Evolutionary conservation across 129 eudicot species (phyloP).

Genomic region (Scalesia atractyloides): DNA sequence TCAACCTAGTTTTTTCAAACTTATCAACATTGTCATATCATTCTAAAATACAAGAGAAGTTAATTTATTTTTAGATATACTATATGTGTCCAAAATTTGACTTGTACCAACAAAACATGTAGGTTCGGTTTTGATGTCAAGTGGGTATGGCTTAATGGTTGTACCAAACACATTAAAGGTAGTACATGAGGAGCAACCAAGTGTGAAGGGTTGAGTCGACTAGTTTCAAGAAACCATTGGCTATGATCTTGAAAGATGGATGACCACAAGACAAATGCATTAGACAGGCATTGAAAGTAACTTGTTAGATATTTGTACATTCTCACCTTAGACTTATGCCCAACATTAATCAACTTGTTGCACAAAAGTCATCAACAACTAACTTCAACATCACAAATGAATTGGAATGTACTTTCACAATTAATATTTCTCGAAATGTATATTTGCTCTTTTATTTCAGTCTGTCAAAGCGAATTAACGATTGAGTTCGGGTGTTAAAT

Average conservation of each 20-base stretch:
- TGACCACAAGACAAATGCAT: background rate
- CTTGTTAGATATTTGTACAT: background rate
- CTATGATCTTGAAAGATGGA: background rate
- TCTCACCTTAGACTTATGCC: background rate
- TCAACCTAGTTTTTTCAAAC: background rate
- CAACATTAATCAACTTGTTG: background rate
- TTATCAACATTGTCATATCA: background rate
- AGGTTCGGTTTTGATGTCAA: background rate
- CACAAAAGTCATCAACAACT: background rate
- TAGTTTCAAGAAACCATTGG: background rate
- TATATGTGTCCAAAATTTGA: background rate
- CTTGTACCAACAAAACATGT: constrained; percentile 2
- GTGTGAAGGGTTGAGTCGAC: background rate
- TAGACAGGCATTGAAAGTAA: background rate
- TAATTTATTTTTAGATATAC: background rate
- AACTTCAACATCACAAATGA: background rate
- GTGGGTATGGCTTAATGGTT: constrained; percentile 11
- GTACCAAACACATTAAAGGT: background rate
- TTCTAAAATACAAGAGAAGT: background rate
- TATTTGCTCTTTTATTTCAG: too few relatives aligned
- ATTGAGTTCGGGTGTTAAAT: too few relatives aligned
- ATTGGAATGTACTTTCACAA: background rate
- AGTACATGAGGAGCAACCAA: background rate
- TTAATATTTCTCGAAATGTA: background rate
- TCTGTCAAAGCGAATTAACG: too few relatives aligned